Evolutionary conservation across 2,329 filamentous ascomycete species (phyloP).

Genomic region (Ambrosiella beaveri): DNA sequence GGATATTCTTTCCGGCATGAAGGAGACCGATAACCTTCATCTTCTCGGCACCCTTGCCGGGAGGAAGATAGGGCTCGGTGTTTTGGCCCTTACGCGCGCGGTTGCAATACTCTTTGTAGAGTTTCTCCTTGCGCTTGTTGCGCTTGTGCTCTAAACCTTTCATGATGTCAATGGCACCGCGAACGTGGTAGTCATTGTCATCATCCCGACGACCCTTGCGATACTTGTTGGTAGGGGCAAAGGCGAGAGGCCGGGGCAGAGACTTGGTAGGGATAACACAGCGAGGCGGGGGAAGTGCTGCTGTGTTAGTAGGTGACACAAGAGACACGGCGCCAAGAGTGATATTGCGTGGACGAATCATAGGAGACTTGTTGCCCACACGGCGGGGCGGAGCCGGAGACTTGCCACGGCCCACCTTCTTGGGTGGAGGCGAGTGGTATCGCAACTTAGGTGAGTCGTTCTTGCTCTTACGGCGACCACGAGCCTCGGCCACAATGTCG

Average conservation of each 20-base stretch:
- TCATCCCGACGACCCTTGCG: conserved; percentile 26
- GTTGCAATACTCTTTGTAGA: conserved; percentile 75
- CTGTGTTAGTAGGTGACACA: conserved; percentile 53
- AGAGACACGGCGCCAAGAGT: conserved; percentile 44
- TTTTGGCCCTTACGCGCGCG: conserved; percentile 55
- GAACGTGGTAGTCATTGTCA: conserved; percentile 44
- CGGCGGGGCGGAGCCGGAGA: conserved; percentile 23
- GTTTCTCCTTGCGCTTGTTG: conserved; percentile 82
- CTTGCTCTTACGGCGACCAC: conserved; percentile 29
- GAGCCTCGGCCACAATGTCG: conserved; percentile 37
- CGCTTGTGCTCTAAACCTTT: conserved; percentile 91
- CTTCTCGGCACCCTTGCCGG: conserved; percentile 76
- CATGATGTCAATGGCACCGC: conserved; percentile 94
- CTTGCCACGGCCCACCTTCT: conserved; percentile 23
- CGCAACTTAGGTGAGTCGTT: conserved; percentile 25
- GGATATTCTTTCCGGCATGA: conserved; percentile 64
- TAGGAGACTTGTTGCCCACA: conserved; percentile 10
- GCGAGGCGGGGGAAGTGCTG: conserved; percentile 35
- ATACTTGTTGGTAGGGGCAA: conserved; percentile 36
- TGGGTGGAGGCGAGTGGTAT: conserved; percentile 29
- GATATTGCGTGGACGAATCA: conserved; percentile 29
- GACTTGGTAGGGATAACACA: conserved; percentile 47
- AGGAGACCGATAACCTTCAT: conserved; percentile 72
- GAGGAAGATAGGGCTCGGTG: conserved; percentile 48
- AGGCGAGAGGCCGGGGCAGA: conserved; percentile 59